Base-by-base conservation (phyloP, 129 eudicot species). In the Pittosporum tobira region DNA sequence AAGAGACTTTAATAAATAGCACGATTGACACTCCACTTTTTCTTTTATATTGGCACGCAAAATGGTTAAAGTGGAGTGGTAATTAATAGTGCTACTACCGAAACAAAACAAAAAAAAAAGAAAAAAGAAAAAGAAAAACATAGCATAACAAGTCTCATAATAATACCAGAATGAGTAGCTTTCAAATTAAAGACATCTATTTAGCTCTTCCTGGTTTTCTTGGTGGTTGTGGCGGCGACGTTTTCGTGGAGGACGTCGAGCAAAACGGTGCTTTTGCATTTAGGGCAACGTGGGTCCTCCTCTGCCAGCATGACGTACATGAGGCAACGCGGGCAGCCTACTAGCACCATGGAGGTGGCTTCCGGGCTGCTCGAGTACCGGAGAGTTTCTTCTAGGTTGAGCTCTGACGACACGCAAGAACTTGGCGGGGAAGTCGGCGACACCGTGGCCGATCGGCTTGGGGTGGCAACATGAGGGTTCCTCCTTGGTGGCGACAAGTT, bases 221-320 rank as follows among this genome's bases (percentile, higher is more conserved):
- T 56, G 61, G 45, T 2, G 44, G 44, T 31, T 44, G 45, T 2
- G 44, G 44, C 19, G 43, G 61, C 8, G 6, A 18, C 9, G 1
- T 34, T 37, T 2, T 62, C 57, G 12, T 62, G 57, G 67, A 31
- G 46, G 29, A 89, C 78, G 54, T 89, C 93, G 18, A 89, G 97
- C 56, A 89, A 55, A 51, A 89, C 95, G 11, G 81, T 61, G 80
- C 93, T 82, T 77, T 89, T 89, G 74, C 97, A 89, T 73, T 82
- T 79, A 15, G 97, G 97, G 69, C 97, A 89, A 55, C 71, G 70
- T 0, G 93, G 95, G 68, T 82, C 85, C 50, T 77, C 79, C 53
- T 79, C 86, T 1, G 95, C 57, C 2, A 89, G 82, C 97, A 89
- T 89, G 25, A 89, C 85, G 57, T 85, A 89, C 93, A 89, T 89